Evolutionary conservation across 2,329 filamentous ascomycete genomes (phyloP).

Genomic region (Metarhizium robertsii): DNA sequence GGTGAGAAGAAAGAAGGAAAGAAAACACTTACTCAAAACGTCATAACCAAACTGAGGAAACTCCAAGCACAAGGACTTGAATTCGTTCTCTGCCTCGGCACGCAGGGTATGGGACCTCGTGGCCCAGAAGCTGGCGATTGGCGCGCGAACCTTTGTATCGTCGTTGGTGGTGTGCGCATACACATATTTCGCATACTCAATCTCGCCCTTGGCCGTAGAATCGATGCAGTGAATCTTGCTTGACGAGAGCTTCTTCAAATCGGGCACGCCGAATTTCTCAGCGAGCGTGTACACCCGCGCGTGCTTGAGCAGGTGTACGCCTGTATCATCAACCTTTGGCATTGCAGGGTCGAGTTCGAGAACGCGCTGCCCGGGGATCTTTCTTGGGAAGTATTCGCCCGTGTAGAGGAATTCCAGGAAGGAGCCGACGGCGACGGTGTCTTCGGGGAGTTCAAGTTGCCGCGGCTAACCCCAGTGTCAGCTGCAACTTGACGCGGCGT

Average conservation of each 20-base stretch:
- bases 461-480: conserved; percentile 36
- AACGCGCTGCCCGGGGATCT: conserved; percentile 50
- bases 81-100: conserved; percentile 78
- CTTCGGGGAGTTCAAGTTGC: conserved; percentile 52
- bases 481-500: not conserved
- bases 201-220: conserved; percentile 80
- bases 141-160: conserved; percentile 66
- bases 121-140: conserved; percentile 87
- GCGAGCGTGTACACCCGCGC: conserved; percentile 85
- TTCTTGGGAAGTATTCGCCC: conserved; percentile 60
- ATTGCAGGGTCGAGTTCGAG: conserved; percentile 61
- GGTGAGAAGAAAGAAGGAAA: not conserved
- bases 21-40: conserved; percentile 58
- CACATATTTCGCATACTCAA: conserved; percentile 83
- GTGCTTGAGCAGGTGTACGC: conserved; percentile 77
- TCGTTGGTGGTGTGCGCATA: conserved; percentile 65
- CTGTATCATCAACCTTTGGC: conserved; percentile 64
- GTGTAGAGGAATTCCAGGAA: conserved; percentile 34
- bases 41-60: conserved; percentile 90
- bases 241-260: conserved; percentile 67
- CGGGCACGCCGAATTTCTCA: conserved; percentile 60
- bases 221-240: conserved; percentile 89
- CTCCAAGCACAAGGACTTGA: conserved; percentile 76
- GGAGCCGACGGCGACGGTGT: conserved; percentile 25
- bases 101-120: conserved; percentile 70